Percentiles rank a stretch among this genome's conserved stretches.
These are phyloP conservation scores for Malassezia cuniculi DNA, from an alignment of 1,284 basidiomycete species.

Conservation along the genomic window DNA sequence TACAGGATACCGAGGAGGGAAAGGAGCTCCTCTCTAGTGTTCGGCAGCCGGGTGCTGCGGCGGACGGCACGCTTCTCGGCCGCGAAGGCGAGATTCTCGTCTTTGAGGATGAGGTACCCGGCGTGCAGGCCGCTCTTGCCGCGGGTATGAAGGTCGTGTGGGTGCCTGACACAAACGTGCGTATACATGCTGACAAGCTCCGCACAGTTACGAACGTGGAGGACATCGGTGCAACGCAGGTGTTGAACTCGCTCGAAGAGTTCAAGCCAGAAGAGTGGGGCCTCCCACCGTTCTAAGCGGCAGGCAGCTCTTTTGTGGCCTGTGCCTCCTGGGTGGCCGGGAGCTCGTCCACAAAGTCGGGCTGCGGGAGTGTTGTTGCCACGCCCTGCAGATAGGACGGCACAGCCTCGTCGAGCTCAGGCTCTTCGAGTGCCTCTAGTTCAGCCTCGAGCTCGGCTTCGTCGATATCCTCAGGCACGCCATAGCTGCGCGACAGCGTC, in stretches of 20 bases:
- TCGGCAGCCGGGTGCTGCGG: constrained; percentile 24
- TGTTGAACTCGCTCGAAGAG: constrained; percentile 32
- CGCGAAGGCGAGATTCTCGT: constrained; percentile 38
- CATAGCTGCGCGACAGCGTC: constrained; percentile 79
- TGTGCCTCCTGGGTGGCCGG: constrained; percentile 9
- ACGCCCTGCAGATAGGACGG: constrained; percentile 32
- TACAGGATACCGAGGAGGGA: constrained; percentile 15
- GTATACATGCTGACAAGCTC: constrained; percentile 8
- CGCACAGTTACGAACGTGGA: constrained; percentile 18
- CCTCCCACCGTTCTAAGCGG: constrained; percentile 28
- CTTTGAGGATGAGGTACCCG: constrained; percentile 44
- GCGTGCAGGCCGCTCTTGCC: constrained; percentile 35
- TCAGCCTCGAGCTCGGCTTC: constrained; percentile 94
- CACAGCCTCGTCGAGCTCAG: constrained; percentile 62
- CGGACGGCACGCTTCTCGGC: constrained; percentile 23
- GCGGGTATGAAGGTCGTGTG: constrained; percentile 44
- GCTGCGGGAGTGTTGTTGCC: constrained; percentile 16
- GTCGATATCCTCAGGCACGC: constrained; percentile 92
- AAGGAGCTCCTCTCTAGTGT: constrained; percentile 15
- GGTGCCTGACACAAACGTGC: constrained; percentile 37
- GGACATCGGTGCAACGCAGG: constrained; percentile 27
- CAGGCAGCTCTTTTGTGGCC: not conserved
- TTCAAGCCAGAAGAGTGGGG: constrained; percentile 40
- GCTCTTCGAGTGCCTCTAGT: constrained; percentile 44
- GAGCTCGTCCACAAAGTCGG: constrained; percentile 38